Base-by-base conservation (phyloP, 1,139 yeast genomes). In the Groenewaldozyma sp. region DNA sequence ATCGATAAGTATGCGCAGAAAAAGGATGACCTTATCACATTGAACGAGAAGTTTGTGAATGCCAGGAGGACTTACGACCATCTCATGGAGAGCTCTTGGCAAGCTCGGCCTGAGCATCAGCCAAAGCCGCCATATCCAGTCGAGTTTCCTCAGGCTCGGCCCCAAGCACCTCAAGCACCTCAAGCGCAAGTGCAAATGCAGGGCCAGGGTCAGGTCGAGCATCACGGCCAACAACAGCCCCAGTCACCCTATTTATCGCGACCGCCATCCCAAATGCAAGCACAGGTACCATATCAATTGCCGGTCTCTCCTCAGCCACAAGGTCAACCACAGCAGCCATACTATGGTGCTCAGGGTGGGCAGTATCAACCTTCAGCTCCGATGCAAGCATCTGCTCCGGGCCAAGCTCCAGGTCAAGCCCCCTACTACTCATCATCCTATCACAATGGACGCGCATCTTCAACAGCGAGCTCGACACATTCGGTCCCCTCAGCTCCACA, bases 1-100 rank as follows among this genome's bases (percentile, higher is more conserved):
- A 79, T 86, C 46, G 94, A 82, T 44, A 82, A 80, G 58, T 82
- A 83, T 56, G 70, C 84, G 28, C 73, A 71, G 35, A 71, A 86
- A 49, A 79, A 79, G 55, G 82, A 84, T 48, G 95, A 87, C 49
- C 64, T 87, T 42, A 64, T 76, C 49, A 73, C 73, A n/a, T 64
- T 86, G 52, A 79, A 86, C 53, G 73, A 73, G 45, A 81, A 82
- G 49, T 71, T 88, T 45, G 73, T 74, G 41, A 65, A 65, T 37
- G 93, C 94, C 24, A 74, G 82, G 36, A 68, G 71, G 41, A 64
- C 72, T 6, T 88, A 86, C 57, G 86, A 84, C 54, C 75, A 74
- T 38, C 62, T 84, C 40, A 70, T 82, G 64, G 87, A 82, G 48
- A 53, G 54, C n/a, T 9, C 35, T 17, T 29, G 32, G 32, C 18